A percentile compares a stretch with the other conserved stretches of the same genome.
These are phyloP conservation scores for Mycena galericulata DNA, from an alignment of 768 basidiomycete species.

Conservation along the genomic window DNA sequence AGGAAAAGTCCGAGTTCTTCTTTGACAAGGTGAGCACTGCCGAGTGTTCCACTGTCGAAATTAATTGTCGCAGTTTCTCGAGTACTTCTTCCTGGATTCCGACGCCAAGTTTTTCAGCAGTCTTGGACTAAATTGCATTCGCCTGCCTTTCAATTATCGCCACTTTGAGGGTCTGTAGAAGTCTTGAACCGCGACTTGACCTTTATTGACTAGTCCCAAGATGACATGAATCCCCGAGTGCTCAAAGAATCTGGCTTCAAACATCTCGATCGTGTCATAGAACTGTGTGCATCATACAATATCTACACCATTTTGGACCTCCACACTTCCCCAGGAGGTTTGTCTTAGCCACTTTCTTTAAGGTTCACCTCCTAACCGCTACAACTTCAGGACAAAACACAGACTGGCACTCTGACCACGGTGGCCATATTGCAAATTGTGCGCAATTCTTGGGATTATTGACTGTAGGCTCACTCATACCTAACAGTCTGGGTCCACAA, in stretches of 20 bases:
- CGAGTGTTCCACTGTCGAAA: not conserved
- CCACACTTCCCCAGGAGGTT: constrained; percentile 76
- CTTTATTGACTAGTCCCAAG: constrained; percentile 36
- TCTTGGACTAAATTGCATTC: constrained; percentile 84
- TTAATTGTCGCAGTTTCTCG: constrained; percentile 67
- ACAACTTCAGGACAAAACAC: constrained; percentile 64
- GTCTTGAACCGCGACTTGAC: not conserved
- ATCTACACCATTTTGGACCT: constrained; percentile 88
- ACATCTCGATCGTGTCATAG: constrained; percentile 86
- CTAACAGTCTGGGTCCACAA: constrained; percentile 80
- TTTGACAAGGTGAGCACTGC: constrained; percentile 78
- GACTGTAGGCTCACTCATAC: not conserved
- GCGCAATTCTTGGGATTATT: constrained; percentile 23
- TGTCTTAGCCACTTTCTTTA: not conserved
- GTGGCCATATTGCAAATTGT: constrained; percentile 75
- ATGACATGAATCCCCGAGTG: constrained; percentile 84
- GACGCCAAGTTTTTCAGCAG: constrained; percentile 85
- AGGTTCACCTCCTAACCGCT: not conserved
- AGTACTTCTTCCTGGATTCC: constrained; percentile 83
- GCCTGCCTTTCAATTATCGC: constrained; percentile 79
- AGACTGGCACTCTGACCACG: constrained; percentile 86
- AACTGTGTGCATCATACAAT: constrained; percentile 77
- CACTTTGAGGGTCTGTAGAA: constrained; percentile 69
- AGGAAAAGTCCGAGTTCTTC: constrained; percentile 79
- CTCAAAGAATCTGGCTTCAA: constrained; percentile 82